phyloP scores from a whole-genome alignment of 2,329 filamentous ascomycete species.

The Juglanconis oblonga region DNA sequence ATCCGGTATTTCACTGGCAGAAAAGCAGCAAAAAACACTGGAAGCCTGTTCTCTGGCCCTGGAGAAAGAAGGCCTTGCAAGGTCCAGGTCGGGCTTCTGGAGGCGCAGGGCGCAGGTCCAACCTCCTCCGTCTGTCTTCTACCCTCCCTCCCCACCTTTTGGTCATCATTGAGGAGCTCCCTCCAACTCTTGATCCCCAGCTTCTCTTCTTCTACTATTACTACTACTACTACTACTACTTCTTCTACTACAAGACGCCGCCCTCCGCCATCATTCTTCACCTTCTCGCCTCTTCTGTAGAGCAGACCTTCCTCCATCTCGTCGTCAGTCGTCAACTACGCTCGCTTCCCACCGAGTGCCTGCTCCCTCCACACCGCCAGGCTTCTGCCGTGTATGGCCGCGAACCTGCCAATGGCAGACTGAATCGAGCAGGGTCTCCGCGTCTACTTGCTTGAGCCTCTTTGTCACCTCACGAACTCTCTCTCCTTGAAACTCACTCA shows the following conservation, averaged over 20 bases:
- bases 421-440: not conserved
- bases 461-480: not conserved
- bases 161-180: conserved; percentile 2
- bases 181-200: not conserved
- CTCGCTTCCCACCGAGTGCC: not conserved
- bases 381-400: not conserved
- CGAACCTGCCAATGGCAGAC: not conserved
- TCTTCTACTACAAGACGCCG: not conserved
- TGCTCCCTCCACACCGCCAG: not conserved
- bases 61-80: not conserved
- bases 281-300: not conserved
- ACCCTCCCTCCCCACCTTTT: conserved; percentile 12
- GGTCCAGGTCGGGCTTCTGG: not conserved
- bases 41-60: not conserved
- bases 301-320: not conserved
- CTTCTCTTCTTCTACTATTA: not conserved
- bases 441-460: not conserved
- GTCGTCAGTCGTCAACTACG: not conserved
- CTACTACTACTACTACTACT: not conserved
- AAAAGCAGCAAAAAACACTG: not conserved
- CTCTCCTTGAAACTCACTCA: not conserved
- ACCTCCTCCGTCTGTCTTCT: not conserved
- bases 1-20: not conserved
- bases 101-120: not conserved
- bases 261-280: not conserved